A percentile compares a stretch with the other conserved stretches of the same genome.
Evolutionary conservation across 2,329 filamentous ascomycete species (phyloP).

Genomic region (Myriosclerotinia scirpicola): DNA sequence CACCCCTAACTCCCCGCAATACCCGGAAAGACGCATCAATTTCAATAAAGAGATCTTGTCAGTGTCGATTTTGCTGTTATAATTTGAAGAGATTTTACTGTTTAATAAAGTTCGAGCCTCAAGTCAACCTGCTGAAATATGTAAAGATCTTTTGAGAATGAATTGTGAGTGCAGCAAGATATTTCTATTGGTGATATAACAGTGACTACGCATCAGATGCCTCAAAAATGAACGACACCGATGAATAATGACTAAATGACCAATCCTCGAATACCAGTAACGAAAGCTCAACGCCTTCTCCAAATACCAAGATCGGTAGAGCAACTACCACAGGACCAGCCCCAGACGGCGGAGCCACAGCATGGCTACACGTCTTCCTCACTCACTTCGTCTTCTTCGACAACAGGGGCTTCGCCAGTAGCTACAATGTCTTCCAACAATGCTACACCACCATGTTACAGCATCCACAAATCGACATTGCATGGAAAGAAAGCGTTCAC

Average conservation of each 20-base stretch:
- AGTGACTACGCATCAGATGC: too few relatives aligned
- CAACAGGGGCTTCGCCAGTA: background rate
- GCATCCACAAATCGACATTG: background rate
- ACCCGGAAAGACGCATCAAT: background rate
- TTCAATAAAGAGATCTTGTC: too few relatives aligned
- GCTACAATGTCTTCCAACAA: background rate
- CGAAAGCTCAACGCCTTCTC: background rate
- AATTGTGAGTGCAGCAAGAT: too few relatives aligned
- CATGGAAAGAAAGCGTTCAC: background rate
- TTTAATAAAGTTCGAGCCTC: too few relatives aligned
- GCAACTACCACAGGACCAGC: background rate
- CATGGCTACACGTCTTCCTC: background rate
- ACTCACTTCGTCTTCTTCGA: background rate
- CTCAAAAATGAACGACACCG: too few relatives aligned
- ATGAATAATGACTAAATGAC: too few relatives aligned
- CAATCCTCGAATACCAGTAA: background rate
- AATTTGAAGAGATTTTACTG: too few relatives aligned
- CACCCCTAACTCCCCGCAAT: slow-evolving; percentile 17
- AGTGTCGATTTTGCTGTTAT: too few relatives aligned
- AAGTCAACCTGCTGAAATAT: too few relatives aligned
- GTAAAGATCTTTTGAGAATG: too few relatives aligned
- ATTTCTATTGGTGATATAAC: too few relatives aligned
- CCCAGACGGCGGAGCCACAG: background rate
- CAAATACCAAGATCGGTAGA: too few relatives aligned
- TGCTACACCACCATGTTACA: background rate